A percentile compares a stretch with the other conserved stretches of the same genome.
phyloP scores from a whole-genome alignment of 2,329 filamentous ascomycete genomes.

The Aspergillus vadensis region DNA sequence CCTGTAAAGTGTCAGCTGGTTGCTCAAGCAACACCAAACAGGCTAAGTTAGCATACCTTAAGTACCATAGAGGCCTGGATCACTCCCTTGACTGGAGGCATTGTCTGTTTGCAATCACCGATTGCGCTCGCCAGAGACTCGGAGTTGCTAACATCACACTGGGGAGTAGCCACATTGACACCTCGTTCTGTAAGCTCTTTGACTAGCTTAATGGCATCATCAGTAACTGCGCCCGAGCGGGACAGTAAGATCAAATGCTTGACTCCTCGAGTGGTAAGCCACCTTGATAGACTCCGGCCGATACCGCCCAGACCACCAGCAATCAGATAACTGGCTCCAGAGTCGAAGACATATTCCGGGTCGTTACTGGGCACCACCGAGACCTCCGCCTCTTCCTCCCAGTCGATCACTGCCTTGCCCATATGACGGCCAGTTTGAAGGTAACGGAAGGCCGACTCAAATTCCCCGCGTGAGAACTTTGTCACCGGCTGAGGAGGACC shows the following conservation, averaged over 20 bases:
- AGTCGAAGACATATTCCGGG: slow-evolving; percentile 14
- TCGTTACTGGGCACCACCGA: neutral
- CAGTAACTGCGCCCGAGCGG: slow-evolving; percentile 11
- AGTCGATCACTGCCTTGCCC: neutral
- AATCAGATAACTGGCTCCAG: slow-evolving; percentile 21
- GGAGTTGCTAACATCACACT: slow-evolving; percentile 9
- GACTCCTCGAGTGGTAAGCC: slow-evolving; percentile 26
- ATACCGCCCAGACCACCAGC: slow-evolving; percentile 28
- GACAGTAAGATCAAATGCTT: slow-evolving; percentile 24
- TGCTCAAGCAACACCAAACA: neutral
- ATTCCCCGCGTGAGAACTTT: neutral
- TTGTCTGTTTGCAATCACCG: slow-evolving; percentile 19
- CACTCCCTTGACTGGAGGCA: slow-evolving; percentile 21
- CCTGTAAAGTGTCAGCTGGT: slow-evolving; percentile 32
- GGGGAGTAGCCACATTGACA: neutral
- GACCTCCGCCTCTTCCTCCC: neutral
- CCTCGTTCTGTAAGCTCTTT: neutral
- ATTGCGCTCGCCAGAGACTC: slow-evolving; percentile 5
- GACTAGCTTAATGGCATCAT: slow-evolving; percentile 8
- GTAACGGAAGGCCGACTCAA: neutral
- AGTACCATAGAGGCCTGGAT: slow-evolving; percentile 29
- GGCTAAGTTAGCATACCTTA: slow-evolving; percentile 10
- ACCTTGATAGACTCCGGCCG: slow-evolving; percentile 24
- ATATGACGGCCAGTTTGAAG: neutral
- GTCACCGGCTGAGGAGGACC: neutral